Evolutionary conservation across 139 green algal species (phyloP), one percentile per base, ranked within the genome.

Genomic region (Trebouxia sp.): DNA sequence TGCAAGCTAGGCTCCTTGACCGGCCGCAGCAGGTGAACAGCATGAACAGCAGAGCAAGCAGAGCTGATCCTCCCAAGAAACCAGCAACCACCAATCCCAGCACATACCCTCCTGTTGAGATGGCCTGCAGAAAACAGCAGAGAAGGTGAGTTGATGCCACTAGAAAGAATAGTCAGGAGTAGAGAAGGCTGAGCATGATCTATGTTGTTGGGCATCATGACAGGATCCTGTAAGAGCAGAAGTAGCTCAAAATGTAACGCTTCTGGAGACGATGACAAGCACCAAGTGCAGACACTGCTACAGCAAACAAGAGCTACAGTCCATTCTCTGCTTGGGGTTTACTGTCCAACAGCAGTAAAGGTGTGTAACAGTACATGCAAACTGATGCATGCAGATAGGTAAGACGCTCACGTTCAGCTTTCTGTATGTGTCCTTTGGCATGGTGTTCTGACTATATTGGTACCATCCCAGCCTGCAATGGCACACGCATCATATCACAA

Each of bases 1-100:
- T 76, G 66, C 39, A 48, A 32, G 39, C 66, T 9, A 76, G 66
- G 39, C 66, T 76, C 8, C 66, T 35, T 17, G 39, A 53, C 0
- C 66, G 66, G 24, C 66, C 66, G 38, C 66, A 76, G 66, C 66
- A 76, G 17, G 66, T 76, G 66, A 76, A 51, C 1, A 76, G 66
- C 39, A 76, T 48, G 15, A 76, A 76, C 24, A 76, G n/a, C 8
- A 55, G 22, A 9, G 66, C 24, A 8, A 76, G 66, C 66, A 76
- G 39, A 32, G 22, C 39, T 48, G 39, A 53, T 17, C 22, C 39
- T 38, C 66, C 66, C 66, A 76, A 38, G 39, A 76, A 76, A 8
- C 66, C 66, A 35, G 66, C 66, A 35, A 28, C 24, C 8, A 76
- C 24, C 24, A 76, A 26, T 35, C 66, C 66, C 26, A 76, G 24